A percentile compares a stretch with the other conserved stretches of the same genome.
Conservation (phyloP, 2,329 filamentous ascomycete species). For the Arachnopeziza araneosa region DNA sequence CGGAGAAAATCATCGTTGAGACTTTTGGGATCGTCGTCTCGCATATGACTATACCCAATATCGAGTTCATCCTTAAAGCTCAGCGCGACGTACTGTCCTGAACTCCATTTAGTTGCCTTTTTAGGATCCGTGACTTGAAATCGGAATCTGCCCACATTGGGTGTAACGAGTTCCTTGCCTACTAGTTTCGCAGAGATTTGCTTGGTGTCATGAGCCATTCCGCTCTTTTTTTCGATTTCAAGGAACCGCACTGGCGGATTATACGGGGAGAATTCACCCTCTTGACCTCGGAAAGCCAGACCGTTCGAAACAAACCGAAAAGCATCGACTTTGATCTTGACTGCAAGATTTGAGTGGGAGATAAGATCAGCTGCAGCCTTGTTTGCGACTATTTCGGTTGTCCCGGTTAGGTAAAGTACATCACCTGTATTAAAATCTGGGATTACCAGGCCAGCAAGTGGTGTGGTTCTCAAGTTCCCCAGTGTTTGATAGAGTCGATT, state of each 20-base stretch:
- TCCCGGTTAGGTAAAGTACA: constrained; percentile 67
- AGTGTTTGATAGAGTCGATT: constrained; percentile 81
- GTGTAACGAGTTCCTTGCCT: constrained; percentile 54
- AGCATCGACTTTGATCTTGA: constrained; percentile 58
- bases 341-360: constrained; percentile 64
- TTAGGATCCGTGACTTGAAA: constrained; percentile 42
- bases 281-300: constrained; percentile 60
- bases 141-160: constrained; percentile 60
- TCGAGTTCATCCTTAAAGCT: constrained; percentile 66
- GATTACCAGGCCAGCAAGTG: constrained; percentile 62
- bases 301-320: constrained; percentile 58
- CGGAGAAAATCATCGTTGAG: constrained; percentile 81
- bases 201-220: constrained; percentile 6
- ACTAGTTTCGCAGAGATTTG: constrained; percentile 47
- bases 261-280: constrained; percentile 64
- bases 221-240: constrained; percentile 44
- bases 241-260: constrained; percentile 69
- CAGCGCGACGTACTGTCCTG: constrained; percentile 75
- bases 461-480: constrained; percentile 66
- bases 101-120: constrained; percentile 43
- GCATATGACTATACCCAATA: constrained; percentile 76
- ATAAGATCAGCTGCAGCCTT: constrained; percentile 56
- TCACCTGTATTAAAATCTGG: constrained; percentile 70
- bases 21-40: constrained; percentile 70
- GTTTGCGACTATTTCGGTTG: constrained; percentile 60